phyloP scores from a whole-genome alignment of 108 stramenopile genomes.

The Fragilaria crotonensis region DNA sequence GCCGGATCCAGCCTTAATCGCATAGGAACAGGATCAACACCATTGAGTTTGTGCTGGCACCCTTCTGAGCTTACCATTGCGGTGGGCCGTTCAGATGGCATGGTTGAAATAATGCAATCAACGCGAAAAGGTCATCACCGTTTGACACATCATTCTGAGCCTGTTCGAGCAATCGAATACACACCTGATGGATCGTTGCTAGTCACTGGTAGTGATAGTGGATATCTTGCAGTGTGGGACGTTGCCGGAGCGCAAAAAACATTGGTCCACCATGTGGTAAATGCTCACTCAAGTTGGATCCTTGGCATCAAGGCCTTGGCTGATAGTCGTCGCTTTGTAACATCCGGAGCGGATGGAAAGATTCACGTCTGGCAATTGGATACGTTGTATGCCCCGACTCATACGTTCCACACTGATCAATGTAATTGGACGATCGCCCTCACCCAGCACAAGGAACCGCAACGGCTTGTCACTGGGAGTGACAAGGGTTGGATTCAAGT shows the following conservation, averaged over 20 bases:
- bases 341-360: conserved; percentile 27
- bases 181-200: conserved; percentile 36
- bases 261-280: conserved; percentile 33
- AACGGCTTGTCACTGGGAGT: conserved; percentile 24
- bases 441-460: neutral
- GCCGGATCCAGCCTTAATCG: conserved; percentile 26
- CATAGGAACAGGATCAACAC: conserved; percentile 17
- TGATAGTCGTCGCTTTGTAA: conserved; percentile 33
- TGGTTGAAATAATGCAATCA: conserved; percentile 17
- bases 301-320: conserved; percentile 7
- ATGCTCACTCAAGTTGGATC: conserved; percentile 42
- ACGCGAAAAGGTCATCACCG: conserved; percentile 10
- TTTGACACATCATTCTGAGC: conserved; percentile 22
- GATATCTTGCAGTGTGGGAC: conserved; percentile 39
- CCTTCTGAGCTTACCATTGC: conserved; percentile 13
- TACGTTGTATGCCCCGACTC: conserved; percentile 19
- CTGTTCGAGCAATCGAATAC: conserved; percentile 31
- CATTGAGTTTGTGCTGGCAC: conserved; percentile 19
- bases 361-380: conserved; percentile 34
- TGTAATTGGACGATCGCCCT: conserved; percentile 14
- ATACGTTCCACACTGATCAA: conserved; percentile 29
- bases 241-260: conserved; percentile 6
- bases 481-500: conserved; percentile 27
- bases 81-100: conserved; percentile 38
- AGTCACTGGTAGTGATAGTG: conserved; percentile 30